Evolutionary conservation across 768 basidiomycete species (phyloP).

Genomic region (Lyophyllum decastes): DNA sequence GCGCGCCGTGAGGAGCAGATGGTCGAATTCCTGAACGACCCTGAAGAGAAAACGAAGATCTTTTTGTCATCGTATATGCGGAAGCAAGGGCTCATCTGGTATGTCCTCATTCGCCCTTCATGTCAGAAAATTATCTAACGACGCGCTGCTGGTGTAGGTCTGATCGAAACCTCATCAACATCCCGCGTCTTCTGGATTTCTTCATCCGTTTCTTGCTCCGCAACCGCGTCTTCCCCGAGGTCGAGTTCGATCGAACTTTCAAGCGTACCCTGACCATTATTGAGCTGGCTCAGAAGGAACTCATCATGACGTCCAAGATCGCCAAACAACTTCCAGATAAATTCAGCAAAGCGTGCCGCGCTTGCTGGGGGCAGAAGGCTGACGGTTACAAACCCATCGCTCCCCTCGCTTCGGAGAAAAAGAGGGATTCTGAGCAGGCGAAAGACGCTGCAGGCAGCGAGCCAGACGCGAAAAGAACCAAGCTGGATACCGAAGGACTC

Average conservation of each 20-base stretch:
- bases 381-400: conserved; percentile 36
- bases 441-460: neutral
- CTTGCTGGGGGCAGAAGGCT: conserved; percentile 49
- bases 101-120: conserved; percentile 16
- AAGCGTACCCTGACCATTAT: conserved; percentile 46
- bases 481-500: conserved; percentile 16
- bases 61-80: conserved; percentile 74
- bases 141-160: conserved; percentile 28
- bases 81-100: conserved; percentile 73
- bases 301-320: conserved; percentile 49
- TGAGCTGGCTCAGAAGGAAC: conserved; percentile 45
- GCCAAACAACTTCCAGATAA: conserved; percentile 48
- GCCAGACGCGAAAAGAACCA: conserved; percentile 16
- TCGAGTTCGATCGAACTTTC: conserved; percentile 43
- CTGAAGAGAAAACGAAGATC: conserved; percentile 55
- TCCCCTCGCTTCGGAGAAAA: conserved; percentile 6
- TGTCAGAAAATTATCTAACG: neutral
- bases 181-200: conserved; percentile 58
- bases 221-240: conserved; percentile 53
- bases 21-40: conserved; percentile 58
- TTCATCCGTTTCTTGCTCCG: conserved; percentile 65
- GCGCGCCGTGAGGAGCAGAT: conserved; percentile 45
- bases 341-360: conserved; percentile 50
- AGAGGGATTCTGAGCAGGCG: conserved; percentile 1
- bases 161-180: conserved; percentile 47